Evolutionary conservation across 306 rosid species (phyloP), one percentile per base, ranked within the genome.

Genomic region (Hippophae gyantsensis): DNA sequence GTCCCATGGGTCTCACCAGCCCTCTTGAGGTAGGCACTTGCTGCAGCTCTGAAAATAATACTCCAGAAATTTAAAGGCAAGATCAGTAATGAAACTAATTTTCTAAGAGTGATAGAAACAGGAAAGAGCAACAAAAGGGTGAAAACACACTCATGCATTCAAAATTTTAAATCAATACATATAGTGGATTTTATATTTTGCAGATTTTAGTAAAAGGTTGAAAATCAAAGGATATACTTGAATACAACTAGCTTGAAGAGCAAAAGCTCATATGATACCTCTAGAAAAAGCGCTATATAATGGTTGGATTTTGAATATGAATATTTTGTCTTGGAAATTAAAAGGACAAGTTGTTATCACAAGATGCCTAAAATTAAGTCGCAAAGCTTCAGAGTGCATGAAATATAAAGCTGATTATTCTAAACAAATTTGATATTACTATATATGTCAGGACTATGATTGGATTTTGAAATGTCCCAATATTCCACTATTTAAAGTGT

Each of bases 1-100:
- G 95, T 85, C 61, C 68, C 95, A 13, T 82, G 99, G 62, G 78
- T 69, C 69, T 87, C 95, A 41, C 99, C 98, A 27, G 95, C 95
- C 78, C 67, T 76, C 79, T 76, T 74, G 66, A 92, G 84, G 76
- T 92, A 83, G 69, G 54, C 78, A 77, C 93, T 85, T 27, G 99
- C 95, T 5, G 74, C 82, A 38, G 13, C 69, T 77, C 93, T 92
- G 85, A 48, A 75, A 71, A 75, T 69, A 10, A 25, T 57, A 43
- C 53, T 32, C 48, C 65, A 70, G 61, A 54, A 46, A 60, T 53
- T 60, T 32, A 38, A 43, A 64, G 43, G 43, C 51, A 10, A 23
- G 9, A 27, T 23, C 38, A 9, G 5, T 10, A 12, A 27, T 13
- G 42, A 53, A 6, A 10, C 13, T 6, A 5, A 10, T 23, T 8